Percentiles rank a stretch among this genome's conserved stretches.
Conservation (phyloP, 306 rosid species). For the Lotus japonicus region DNA sequence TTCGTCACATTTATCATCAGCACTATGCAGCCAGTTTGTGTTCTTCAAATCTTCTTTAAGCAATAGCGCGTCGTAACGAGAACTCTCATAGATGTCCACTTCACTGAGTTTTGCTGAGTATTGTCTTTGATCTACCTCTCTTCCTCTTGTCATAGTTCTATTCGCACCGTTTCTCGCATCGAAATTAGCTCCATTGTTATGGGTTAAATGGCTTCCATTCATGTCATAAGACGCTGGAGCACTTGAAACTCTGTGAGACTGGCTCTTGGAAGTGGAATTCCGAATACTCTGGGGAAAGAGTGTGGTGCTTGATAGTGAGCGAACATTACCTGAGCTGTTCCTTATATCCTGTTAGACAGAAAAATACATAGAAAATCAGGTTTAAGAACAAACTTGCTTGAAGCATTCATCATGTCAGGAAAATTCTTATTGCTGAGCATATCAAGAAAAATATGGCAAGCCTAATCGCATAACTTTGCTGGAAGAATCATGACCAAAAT, state of each 20-base stretch:
- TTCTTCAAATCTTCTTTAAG: slow-evolving; percentile 88
- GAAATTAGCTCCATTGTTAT: slow-evolving; percentile 34
- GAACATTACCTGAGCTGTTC: slow-evolving; percentile 59
- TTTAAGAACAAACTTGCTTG: slow-evolving; percentile 4
- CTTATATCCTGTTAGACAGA: slow-evolving; percentile 66
- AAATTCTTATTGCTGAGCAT: background rate
- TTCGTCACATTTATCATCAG: slow-evolving; percentile 66
- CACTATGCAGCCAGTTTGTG: slow-evolving; percentile 81
- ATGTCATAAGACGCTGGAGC: slow-evolving; percentile 32
- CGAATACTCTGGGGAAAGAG: slow-evolving; percentile 90
- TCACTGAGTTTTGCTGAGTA: slow-evolving; percentile 58
- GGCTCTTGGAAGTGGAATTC: slow-evolving; percentile 49
- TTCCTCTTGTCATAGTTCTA: slow-evolving; percentile 37
- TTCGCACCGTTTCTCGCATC: slow-evolving; percentile 36
- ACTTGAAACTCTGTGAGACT: slow-evolving; percentile 41
- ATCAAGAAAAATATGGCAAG: background rate
- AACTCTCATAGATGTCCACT: slow-evolving; percentile 79
- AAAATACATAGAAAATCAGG: slow-evolving; percentile 10
- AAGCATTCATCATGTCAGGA: background rate
- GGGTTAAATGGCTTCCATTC: slow-evolving; percentile 38
- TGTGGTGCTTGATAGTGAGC: slow-evolving; percentile 73
- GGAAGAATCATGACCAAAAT: background rate
- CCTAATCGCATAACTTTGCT: background rate
- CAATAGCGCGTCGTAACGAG: slow-evolving; percentile 83
- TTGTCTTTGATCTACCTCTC: slow-evolving; percentile 42